Evolutionary conservation across 768 basidiomycete genomes (phyloP), one percentile per base, ranked within the genome.

Genomic region (Pleurotus tuber-regium): DNA sequence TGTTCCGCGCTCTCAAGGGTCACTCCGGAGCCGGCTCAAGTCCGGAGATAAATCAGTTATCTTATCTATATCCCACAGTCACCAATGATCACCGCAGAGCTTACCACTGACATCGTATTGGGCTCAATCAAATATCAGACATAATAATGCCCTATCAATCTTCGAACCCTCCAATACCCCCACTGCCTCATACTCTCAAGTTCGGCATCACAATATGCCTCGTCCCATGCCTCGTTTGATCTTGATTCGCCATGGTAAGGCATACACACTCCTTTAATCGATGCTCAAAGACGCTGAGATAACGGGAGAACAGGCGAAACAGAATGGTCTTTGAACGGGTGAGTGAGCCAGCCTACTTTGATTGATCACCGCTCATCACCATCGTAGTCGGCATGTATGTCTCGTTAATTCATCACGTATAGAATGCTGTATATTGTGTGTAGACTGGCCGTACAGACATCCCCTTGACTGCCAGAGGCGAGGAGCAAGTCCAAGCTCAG

Each of bases 271-370:
- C 18, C 9, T 19, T 24, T 19, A 12, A 42, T 19, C 40, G 21
- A 16, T 8, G 18, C 21, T 24, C 8, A 24, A n/a, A n/a, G n/a
- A n/a, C 40, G 6, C 40, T 42, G 40, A 42, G 21, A 42, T 25
- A 4, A 21, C 18, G 8, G 33, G 28, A 29, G 35, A 49, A 11
- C 48, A 92, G 89, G 92, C 26, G 89, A 97, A 73, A 98, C 95
- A 1, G 94, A 95, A 65, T 98, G 94, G 93, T 91, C 90, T 14
- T 61, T 87, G 38, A 93, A 88, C 59, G 93, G 92, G 82, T 86
- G 51, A 65, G 80, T 67, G 23, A 25, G 23, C 33, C 4, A 31
- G 12, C 23, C 44, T 28, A 18, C 29, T 7, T 38, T 40, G 19
- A 23, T 38, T 25, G 46, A 52, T 43, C 38, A 31, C 46, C 28